Base-by-base conservation (phyloP, 176 grass and related monocot genomes). In the Aechmea fasciata region DNA sequence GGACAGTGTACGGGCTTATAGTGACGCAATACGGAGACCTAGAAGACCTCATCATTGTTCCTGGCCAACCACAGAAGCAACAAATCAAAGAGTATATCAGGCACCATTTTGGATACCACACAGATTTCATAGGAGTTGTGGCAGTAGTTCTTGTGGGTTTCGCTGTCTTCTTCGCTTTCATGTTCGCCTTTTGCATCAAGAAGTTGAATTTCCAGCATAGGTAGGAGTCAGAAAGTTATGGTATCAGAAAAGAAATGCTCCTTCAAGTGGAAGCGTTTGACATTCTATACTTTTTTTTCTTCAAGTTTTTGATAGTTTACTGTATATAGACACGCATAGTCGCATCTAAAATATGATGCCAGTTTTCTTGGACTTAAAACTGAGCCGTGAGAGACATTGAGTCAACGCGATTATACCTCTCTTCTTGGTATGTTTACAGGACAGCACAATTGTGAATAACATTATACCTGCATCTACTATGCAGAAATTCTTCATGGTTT, bases 1-100 rank as follows among this genome's bases (percentile, higher is more conserved):
- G 94, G 94, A 99, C 94, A 17, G 94, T 99, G 18, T 99, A 99
- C 59, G 94, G 94, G 4, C 89, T 99, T 64, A 99, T 99, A 74
- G 86, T 88, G 73, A 99, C 89, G 50, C 94, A 99, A 12, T 99
- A 99, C 1, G 90, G 90, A 47, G 94, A 99, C 69, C 17, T 99
- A 61, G 69, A 99, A 28, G 64, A 71, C 0, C 1, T 1, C 3
- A 99, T 99, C 47, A 9, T 1, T 2, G 87, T 99, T 29, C 79
- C 84, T 0, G 94, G 87, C 13, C 50, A 69, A 33, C 0, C 4
- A 41, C 0, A 0, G 0, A 1, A 33, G 0, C 77, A 87, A 51
- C 69, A 1, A 63, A 99, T 99, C 15, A 93, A 91, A 28, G 73
- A 82, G 63, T 99, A 99, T 11, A 51, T 99, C 74, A 88, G 68